Conservation (phyloP, 306 rosid genomes). For the Begonia peltatifolia region DNA sequence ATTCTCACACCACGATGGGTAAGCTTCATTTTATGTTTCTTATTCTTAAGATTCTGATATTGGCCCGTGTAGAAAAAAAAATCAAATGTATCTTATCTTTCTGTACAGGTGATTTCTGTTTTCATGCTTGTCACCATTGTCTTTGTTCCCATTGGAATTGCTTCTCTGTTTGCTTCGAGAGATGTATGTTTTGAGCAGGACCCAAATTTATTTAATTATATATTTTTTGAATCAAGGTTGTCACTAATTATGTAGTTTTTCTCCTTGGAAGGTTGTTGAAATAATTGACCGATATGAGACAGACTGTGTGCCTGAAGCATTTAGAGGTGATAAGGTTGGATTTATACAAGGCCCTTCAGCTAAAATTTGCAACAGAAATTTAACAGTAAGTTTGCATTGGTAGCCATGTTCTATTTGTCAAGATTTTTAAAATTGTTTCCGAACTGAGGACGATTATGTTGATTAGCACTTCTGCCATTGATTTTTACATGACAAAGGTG, state of each 20-base stretch:
- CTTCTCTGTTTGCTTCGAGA: conserved; percentile 62
- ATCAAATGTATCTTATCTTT: neutral
- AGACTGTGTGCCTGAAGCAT: conserved; percentile 28
- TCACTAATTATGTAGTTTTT: conserved; percentile 16
- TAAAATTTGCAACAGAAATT: conserved; percentile 33
- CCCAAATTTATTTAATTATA: conserved; percentile 2
- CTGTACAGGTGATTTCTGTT: conserved; percentile 73
- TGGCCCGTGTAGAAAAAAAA: neutral
- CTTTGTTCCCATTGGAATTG: conserved; percentile 92
- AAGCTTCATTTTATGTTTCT: conserved; percentile 8
- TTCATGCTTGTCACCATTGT: conserved; percentile 66
- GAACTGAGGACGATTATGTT: neutral
- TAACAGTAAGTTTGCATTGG: conserved; percentile 27
- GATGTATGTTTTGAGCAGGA: conserved; percentile 35
- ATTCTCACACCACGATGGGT: conserved; percentile 94
- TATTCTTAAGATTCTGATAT: neutral
- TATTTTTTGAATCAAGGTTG: conserved; percentile 10
- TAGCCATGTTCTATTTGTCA: neutral
- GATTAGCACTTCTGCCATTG: neutral
- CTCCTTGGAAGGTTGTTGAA: conserved; percentile 61
- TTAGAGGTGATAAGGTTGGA: conserved; percentile 27
- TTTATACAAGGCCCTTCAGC: conserved; percentile 35
- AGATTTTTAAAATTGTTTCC: neutral
- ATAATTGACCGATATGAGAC: conserved; percentile 63
- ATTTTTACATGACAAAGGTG: neutral